Conservation (phyloP, 192 early-diverging fungal species). For the Coemansia umbellata region DNA sequence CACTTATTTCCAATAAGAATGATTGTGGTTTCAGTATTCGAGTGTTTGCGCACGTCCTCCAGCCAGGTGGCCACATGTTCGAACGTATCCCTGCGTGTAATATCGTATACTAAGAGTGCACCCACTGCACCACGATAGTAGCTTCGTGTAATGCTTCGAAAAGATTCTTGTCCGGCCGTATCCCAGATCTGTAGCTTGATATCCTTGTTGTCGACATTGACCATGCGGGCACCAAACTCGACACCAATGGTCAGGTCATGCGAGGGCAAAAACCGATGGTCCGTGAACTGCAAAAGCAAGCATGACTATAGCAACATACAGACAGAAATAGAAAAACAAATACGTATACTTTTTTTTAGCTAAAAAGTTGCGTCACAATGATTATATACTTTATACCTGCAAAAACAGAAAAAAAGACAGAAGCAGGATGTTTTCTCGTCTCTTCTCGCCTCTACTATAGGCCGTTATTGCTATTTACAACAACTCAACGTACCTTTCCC, state of each 20-base stretch:
- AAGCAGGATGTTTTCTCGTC: too few species aligned
- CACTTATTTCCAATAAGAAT: slow-evolving; percentile 92
- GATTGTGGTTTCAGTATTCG: slow-evolving; percentile 84
- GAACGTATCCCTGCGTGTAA: slow-evolving; percentile 77
- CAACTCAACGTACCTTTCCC: slow-evolving; percentile 55
- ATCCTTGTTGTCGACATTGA: slow-evolving; percentile 69
- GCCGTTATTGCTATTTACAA: background rate
- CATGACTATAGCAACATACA: slow-evolving; percentile 52
- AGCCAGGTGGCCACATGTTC: slow-evolving; percentile 74
- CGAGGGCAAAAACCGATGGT: slow-evolving; percentile 73
- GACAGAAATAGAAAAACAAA: background rate
- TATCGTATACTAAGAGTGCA: slow-evolving; percentile 79
- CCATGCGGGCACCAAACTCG: slow-evolving; percentile 78
- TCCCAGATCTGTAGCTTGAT: slow-evolving; percentile 96
- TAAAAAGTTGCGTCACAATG: too few species aligned
- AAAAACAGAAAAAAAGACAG: background rate
- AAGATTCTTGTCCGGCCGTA: slow-evolving; percentile 84
- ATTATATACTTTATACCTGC: too few species aligned
- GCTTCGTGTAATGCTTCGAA: slow-evolving; percentile 79
- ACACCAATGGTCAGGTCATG: slow-evolving; percentile 85
- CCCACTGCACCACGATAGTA: slow-evolving; percentile 81
- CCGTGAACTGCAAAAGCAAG: slow-evolving; percentile 77
- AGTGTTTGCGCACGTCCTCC: slow-evolving; percentile 84
- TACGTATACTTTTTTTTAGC: background rate
- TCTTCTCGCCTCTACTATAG: background rate